Conservation (phyloP, 2,329 filamentous ascomycete species). For the Cladosporium sp. region DNA sequence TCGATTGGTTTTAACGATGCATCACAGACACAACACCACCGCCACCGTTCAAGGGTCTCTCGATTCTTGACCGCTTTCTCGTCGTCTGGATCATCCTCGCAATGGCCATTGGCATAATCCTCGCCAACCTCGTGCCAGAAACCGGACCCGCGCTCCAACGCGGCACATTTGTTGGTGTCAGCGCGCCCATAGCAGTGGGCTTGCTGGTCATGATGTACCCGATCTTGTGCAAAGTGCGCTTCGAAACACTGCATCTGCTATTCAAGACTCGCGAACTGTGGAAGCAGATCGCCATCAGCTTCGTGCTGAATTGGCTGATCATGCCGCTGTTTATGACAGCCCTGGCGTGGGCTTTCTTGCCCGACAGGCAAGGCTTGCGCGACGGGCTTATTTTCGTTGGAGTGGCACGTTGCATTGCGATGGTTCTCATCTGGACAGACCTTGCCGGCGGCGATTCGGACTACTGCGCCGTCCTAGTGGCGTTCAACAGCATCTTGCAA, state of each 20-base stretch:
- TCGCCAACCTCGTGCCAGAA: slow-evolving; percentile 69
- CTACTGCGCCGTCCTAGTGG: slow-evolving; percentile 66
- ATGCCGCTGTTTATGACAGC: slow-evolving; percentile 78
- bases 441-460: slow-evolving; percentile 72
- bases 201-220: slow-evolving; percentile 93
- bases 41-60: slow-evolving; percentile 37
- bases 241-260: slow-evolving; percentile 67
- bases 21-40: slow-evolving; percentile 9
- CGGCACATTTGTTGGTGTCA: slow-evolving; percentile 69
- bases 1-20: neutral
- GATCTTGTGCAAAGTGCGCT: slow-evolving; percentile 81
- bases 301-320: slow-evolving; percentile 77
- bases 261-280: slow-evolving; percentile 62
- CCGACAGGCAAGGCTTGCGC: slow-evolving; percentile 44
- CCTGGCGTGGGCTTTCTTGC: slow-evolving; percentile 61
- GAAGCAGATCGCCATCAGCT: slow-evolving; percentile 73
- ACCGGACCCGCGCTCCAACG: slow-evolving; percentile 61
- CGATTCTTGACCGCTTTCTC: slow-evolving; percentile 43
- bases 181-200: slow-evolving; percentile 68
- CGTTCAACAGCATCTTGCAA: slow-evolving; percentile 46
- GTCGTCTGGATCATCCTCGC: slow-evolving; percentile 68
- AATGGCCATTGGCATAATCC: slow-evolving; percentile 69
- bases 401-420: slow-evolving; percentile 80
- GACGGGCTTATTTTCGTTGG: slow-evolving; percentile 76
- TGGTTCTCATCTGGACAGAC: slow-evolving; percentile 79